Evolutionary conservation across 768 basidiomycete genomes (phyloP).

Genomic region (Boletus pseudo-olivaceus): DNA sequence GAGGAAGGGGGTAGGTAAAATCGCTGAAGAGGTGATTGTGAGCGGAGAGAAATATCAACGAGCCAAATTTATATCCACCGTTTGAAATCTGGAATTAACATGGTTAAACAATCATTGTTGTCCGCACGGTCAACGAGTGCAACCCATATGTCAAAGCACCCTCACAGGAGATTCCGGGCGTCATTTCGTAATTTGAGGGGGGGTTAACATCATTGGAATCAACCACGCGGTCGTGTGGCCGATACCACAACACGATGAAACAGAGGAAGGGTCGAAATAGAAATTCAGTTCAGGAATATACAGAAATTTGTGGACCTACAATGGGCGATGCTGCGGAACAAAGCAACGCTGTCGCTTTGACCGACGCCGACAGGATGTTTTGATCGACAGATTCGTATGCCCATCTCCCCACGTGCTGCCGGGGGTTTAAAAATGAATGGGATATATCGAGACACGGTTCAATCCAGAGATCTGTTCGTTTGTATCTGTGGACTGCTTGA

Average conservation of each 20-base stretch:
- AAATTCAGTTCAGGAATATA: neutral
- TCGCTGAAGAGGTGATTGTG: neutral
- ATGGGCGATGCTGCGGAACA: neutral
- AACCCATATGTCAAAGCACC: slow-evolving; percentile 1
- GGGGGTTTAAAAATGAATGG: neutral
- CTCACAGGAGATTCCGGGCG: too few relatives aligned
- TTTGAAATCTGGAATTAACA: neutral
- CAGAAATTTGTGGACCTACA: slow-evolving; percentile 1
- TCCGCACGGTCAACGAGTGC: neutral
- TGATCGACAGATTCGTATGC: neutral
- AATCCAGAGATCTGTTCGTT: neutral
- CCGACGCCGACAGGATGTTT: neutral
- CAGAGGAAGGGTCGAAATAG: neutral
- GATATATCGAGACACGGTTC: neutral
- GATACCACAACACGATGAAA: neutral
- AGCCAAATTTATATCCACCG: neutral
- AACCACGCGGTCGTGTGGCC: neutral
- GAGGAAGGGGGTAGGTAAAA: neutral
- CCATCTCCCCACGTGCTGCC: neutral
- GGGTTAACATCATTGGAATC: neutral
- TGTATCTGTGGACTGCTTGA: neutral
- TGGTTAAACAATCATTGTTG: neutral
- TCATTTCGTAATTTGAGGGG: too few relatives aligned
- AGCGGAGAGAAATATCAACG: too few relatives aligned
- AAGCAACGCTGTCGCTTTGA: slow-evolving; percentile 3